A percentile compares a stretch with the other conserved stretches of the same genome.
phyloP scores from a whole-genome alignment of 148 eudicot species.

The Linanthus parryae region DNA sequence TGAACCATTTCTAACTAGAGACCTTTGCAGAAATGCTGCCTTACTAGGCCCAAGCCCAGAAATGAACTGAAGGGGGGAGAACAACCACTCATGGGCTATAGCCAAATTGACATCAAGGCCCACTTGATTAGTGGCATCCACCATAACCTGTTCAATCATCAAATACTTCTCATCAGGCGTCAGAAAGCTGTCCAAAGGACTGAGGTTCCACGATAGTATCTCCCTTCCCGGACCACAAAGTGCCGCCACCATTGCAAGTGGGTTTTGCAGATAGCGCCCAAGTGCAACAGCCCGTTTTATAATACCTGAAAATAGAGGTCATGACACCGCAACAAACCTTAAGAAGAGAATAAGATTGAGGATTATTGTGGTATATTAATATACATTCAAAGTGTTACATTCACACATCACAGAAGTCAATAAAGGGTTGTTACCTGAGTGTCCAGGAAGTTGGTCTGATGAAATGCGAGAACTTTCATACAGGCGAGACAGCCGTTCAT shows the following conservation, averaged over 20 bases:
- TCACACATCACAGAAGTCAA: not conserved
- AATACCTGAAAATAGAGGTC: slow-evolving; percentile 46
- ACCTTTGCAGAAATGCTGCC: slow-evolving; percentile 80
- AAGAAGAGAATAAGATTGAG: not conserved
- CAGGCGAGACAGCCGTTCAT: slow-evolving; percentile 82
- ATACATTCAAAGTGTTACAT: too few relatives aligned
- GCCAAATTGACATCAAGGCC: slow-evolving; percentile 92
- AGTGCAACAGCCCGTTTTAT: slow-evolving; percentile 89
- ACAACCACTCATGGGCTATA: slow-evolving; percentile 89
- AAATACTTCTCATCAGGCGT: slow-evolving; percentile 84
- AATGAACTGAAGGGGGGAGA: slow-evolving; percentile 82
- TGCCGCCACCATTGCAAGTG: slow-evolving; percentile 92
- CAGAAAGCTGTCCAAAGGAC: slow-evolving; percentile 71
- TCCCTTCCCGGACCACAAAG: slow-evolving; percentile 89
- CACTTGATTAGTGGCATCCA: slow-evolving; percentile 93
- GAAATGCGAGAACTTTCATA: slow-evolving; percentile 90
- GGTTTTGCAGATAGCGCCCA: slow-evolving; percentile 86
- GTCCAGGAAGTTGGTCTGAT: slow-evolving; percentile 72
- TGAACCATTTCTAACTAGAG: slow-evolving; percentile 71
- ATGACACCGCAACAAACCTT: not conserved
- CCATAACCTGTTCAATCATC: slow-evolving; percentile 93
- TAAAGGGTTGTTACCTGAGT: slow-evolving; percentile 41
- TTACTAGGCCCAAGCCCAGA: slow-evolving; percentile 97
- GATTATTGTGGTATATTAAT: not conserved
- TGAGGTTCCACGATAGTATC: slow-evolving; percentile 88